phyloP scores from a whole-genome alignment of 371 early-diverging fungal genomes.

The Capillidium heterosporum region DNA sequence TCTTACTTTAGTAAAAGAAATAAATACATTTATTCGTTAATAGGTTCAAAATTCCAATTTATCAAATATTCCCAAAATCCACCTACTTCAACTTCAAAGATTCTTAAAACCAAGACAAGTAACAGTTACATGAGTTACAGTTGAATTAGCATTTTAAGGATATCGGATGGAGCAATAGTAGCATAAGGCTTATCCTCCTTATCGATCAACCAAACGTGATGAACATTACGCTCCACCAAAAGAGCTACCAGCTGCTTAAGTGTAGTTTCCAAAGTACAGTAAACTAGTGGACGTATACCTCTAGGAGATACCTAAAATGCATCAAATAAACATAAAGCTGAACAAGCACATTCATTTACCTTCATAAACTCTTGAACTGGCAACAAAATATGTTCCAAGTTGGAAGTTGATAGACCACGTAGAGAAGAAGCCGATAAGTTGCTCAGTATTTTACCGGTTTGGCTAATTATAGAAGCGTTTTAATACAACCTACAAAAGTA shows the following conservation, averaged over 20 bases:
- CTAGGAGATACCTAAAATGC: slow-evolving; percentile 1
- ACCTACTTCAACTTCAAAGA: no score
- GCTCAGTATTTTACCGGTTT: slow-evolving; percentile 1
- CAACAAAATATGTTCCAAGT: neutral
- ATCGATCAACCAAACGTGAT: slow-evolving; percentile 4
- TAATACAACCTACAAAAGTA: neutral
- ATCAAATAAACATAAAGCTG: neutral
- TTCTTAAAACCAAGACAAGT: no score
- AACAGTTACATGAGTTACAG: no score
- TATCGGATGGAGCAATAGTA: slow-evolving; percentile 3
- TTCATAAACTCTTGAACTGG: slow-evolving; percentile 4
- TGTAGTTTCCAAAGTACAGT: neutral
- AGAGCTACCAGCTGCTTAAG: neutral
- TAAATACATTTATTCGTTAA: no score
- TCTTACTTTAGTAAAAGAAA: no score
- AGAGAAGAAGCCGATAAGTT: slow-evolving; percentile 5
- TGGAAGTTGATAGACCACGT: neutral
- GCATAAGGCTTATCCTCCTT: neutral
- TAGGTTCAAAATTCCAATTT: no score
- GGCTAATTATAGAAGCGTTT: neutral
- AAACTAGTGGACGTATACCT: slow-evolving; percentile 3
- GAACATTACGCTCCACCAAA: neutral
- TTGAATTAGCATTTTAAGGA: neutral
- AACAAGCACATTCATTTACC: neutral
- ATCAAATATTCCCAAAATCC: no score